Conservation (phyloP, 176 grass and related monocot genomes). For the Saccharum officinarum region DNA sequence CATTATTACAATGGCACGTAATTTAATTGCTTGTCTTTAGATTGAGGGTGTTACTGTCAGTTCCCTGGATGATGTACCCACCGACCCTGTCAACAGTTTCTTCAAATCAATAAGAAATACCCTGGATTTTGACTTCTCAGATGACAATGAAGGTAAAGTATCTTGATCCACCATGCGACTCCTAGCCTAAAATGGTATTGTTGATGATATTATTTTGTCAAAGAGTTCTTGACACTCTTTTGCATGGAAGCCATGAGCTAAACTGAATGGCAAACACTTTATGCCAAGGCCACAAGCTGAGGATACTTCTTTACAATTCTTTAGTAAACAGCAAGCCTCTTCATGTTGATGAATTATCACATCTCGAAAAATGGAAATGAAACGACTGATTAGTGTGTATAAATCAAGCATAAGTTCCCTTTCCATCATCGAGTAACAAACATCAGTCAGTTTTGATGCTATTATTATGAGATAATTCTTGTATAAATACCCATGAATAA, state of each 20-base stretch:
- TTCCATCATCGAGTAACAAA: background rate
- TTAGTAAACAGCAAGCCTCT: background rate
- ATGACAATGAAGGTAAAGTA: slow-evolving; percentile 71
- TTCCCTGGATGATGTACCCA: slow-evolving; percentile 85
- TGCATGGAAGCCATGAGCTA: background rate
- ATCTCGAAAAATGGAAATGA: background rate
- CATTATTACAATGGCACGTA: background rate
- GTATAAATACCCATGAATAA: background rate
- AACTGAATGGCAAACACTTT: background rate
- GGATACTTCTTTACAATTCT: background rate
- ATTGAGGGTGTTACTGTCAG: slow-evolving; percentile 75
- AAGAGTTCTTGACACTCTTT: background rate
- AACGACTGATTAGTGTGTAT: background rate
- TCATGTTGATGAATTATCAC: background rate
- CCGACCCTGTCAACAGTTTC: slow-evolving; percentile 68
- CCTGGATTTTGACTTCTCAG: slow-evolving; percentile 90
- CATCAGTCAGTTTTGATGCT: slow-evolving; percentile 3
- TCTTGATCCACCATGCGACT: background rate
- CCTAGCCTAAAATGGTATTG: background rate
- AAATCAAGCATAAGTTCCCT: background rate
- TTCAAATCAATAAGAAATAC: slow-evolving; percentile 91
- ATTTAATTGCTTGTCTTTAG: slow-evolving; percentile 32
- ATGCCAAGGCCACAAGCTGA: background rate
- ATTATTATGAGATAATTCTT: background rate
- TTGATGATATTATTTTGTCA: background rate